A percentile compares a stretch with the other conserved stretches of the same genome.
Evolutionary conservation across 2,329 filamentous ascomycete species (phyloP).

Genomic region (Hypocreales sp.): DNA sequence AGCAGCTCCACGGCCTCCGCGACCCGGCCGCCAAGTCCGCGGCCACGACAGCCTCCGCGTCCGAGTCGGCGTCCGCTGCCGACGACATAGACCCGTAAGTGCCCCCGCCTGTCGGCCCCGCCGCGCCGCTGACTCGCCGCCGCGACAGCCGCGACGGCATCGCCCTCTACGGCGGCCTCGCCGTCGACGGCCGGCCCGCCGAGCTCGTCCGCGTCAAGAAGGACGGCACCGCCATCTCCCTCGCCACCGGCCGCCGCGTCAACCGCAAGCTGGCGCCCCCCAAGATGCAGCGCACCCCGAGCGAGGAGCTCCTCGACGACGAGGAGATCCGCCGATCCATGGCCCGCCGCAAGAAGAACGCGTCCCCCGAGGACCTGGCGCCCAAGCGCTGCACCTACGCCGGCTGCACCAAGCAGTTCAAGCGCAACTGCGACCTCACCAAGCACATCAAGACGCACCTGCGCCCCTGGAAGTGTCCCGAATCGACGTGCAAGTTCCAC

Average conservation of each 20-base stretch:
- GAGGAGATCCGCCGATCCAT: conserved; percentile 80
- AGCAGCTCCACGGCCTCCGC: conserved; percentile 65
- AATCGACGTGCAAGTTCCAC: conserved; percentile 75
- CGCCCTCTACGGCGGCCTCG: conserved; percentile 66
- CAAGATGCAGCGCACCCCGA: conserved; percentile 50
- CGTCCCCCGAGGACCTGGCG: conserved; percentile 67
- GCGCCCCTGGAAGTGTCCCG: conserved; percentile 85
- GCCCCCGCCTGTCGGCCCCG: conserved; percentile 14
- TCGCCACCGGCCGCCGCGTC: conserved; percentile 54
- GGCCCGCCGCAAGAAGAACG: conserved; percentile 91
- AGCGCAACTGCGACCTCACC: conserved; percentile 89
- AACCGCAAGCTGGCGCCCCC: conserved; percentile 35
- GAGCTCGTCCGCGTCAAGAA: conserved; percentile 74
- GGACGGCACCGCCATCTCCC: conserved; percentile 64
- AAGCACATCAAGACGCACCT: conserved; percentile 98
- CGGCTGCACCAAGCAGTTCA: conserved; percentile 82
- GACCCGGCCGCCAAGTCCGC: no score
- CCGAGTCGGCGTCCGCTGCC: conserved; percentile 42
- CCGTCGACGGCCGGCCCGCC: conserved; percentile 66
- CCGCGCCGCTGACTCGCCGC: conserved; percentile 12
- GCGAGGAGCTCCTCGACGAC: conserved; percentile 59
- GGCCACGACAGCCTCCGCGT: no score
- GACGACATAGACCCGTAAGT: conserved; percentile 43
- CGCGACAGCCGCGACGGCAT: conserved; percentile 50
- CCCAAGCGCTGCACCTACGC: conserved; percentile 61